Evolutionary conservation across 192 early-diverging fungal genomes (phyloP).

Genomic region (Funneliformis mosseae): DNA sequence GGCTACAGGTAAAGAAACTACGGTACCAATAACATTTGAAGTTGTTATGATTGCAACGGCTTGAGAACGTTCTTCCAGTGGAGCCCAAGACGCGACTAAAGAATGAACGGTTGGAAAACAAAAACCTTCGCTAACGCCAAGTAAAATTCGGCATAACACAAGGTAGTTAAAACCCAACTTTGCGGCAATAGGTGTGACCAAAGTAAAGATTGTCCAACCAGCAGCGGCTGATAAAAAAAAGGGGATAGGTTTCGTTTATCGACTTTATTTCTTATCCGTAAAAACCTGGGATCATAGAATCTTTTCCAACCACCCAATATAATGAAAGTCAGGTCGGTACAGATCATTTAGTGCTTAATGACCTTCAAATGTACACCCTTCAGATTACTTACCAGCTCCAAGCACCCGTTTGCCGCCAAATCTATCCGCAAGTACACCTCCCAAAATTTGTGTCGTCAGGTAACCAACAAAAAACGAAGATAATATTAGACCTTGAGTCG

Average conservation of each 20-base stretch:
- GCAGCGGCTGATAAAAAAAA: constrained; percentile 33
- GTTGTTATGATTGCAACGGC: constrained; percentile 40
- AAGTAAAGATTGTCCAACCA: constrained; percentile 40
- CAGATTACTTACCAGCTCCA: constrained; percentile 33
- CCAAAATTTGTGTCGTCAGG: constrained; percentile 40
- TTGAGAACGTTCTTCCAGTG: constrained; percentile 40
- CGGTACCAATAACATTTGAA: constrained; percentile 37
- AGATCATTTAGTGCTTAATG: no score
- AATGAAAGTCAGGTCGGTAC: neutral
- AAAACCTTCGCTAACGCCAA: constrained; percentile 45
- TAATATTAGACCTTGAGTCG: constrained; percentile 39
- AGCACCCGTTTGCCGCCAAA: constrained; percentile 44
- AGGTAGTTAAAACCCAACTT: constrained; percentile 29
- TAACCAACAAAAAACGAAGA: constrained; percentile 46
- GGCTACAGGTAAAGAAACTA: constrained; percentile 44
- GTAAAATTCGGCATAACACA: constrained; percentile 36
- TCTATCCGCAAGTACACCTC: constrained; percentile 44
- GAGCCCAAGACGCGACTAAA: constrained; percentile 41
- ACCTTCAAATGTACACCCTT: neutral
- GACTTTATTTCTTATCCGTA: neutral
- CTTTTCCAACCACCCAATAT: no score
- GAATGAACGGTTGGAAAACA: constrained; percentile 44
- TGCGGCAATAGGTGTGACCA: constrained; percentile 36
- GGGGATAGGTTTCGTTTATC: neutral
- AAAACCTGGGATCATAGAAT: no score